Base-by-base conservation (phyloP, 768 basidiomycete species). In the Podaxis sp. region DNA sequence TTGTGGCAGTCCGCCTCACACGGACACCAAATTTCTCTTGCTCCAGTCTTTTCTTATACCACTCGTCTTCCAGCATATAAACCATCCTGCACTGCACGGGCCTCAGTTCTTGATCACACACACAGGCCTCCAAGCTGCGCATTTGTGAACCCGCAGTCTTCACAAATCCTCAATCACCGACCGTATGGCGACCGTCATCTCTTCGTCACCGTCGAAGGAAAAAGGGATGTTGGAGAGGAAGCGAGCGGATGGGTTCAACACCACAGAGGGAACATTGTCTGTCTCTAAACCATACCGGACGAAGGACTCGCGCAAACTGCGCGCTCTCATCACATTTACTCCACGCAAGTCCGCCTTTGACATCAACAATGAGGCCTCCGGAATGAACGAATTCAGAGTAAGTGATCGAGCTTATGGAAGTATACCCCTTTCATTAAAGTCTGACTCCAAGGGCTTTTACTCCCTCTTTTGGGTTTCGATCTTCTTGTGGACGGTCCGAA, bases 401-500 rank as follows among this genome's bases (percentile, higher is more conserved):
- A 49, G 80, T 75, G 19, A 11, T 29, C 53, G 25, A 15, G 29
- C 52, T 49, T 29, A 25, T 55, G 40, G 19, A 50, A 17, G 40
- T 37, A 13, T 25, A 36, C 46, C 36, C 41, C 29, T 49, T 49
- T 53, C 56, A 62, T 41, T 65, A 49, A 57, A 63, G 22, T 63
- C 27, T n/a, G 40, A 24, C 51, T 12, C 60, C 12, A 51, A 91
- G 89, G 96, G 96, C 1, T 98, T 98, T 79, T 98, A 94, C 75
- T 86, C 91, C 3, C 82, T 98, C 55, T 98, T 98, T 77, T 98
- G 97, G 88, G 86, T 92, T 59, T 89, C 89, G 22, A 85, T 96
- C 66, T 94, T 92, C 68, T 82, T 96, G 55, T 87, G 94, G 70
- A 84, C 88, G 11, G 71, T 94, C 43, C 82, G 88, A 66, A 91